Conservation (phyloP, 805 yeast genomes). For the Saccharomycopsis fermentans region DNA sequence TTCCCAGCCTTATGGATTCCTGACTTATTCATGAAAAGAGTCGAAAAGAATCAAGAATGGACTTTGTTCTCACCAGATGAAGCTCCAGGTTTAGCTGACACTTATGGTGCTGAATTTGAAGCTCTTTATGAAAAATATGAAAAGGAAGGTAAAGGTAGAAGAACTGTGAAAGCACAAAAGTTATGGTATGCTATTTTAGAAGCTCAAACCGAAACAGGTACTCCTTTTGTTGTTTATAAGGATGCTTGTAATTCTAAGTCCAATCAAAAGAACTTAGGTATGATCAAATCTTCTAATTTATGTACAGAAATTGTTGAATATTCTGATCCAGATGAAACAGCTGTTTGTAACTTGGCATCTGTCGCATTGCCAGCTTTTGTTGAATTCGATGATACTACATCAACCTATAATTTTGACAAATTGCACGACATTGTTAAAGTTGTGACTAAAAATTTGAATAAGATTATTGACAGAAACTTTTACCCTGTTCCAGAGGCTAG, state of each 20-base stretch:
- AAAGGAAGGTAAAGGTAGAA: constrained; percentile 50
- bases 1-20: constrained; percentile 94
- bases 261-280: constrained; percentile 87
- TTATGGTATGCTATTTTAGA: constrained; percentile 84
- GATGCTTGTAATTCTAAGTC: constrained; percentile 83
- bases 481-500: constrained; percentile 79
- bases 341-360: constrained; percentile 92
- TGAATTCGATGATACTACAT: constrained; percentile 34
- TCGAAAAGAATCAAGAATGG: constrained; percentile 73
- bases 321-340: constrained; percentile 85
- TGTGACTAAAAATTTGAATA: constrained; percentile 67
- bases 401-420: constrained; percentile 57
- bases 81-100: constrained; percentile 77
- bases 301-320: constrained; percentile 94
- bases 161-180: constrained; percentile 73
- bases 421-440: constrained; percentile 73
- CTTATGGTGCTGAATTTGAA: constrained; percentile 77
- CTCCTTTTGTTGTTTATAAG: constrained; percentile 89
- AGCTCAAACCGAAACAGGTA: constrained; percentile 94
- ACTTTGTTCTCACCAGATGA: constrained; percentile 81
- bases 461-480: constrained; percentile 71
- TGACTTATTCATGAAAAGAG: constrained; percentile 88
- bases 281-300: constrained; percentile 84
- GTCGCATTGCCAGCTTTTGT: constrained; percentile 79
- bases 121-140: constrained; percentile 65